Percentiles rank a stretch among this genome's conserved stretches.
phyloP scores from a whole-genome alignment of 2,329 filamentous ascomycete species.

The Mycosphaerella sp. region DNA sequence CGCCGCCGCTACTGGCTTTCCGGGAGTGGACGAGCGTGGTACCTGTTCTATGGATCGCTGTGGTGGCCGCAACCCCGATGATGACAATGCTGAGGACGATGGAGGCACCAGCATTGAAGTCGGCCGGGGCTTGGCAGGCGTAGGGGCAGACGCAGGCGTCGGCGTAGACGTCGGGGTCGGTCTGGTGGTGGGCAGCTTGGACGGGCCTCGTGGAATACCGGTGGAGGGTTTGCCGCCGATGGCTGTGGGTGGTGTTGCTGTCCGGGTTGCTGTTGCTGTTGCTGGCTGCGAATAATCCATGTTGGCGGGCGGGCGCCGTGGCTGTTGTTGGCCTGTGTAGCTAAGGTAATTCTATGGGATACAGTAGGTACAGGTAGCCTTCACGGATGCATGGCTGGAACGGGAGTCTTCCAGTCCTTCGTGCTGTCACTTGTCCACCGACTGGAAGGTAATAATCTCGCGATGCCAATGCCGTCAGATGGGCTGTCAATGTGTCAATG shows the following conservation, averaged over 20 bases:
- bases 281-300: too few species aligned
- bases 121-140: constrained; percentile 2
- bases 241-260: neutral
- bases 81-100: neutral
- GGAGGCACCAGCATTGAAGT: neutral
- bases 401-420: neutral
- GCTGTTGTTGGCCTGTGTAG: too few species aligned
- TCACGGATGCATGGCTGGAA: neutral
- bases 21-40: neutral
- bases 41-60: neutral
- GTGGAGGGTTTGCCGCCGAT: neutral
- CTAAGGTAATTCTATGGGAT: too few species aligned
- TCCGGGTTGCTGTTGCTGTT: neutral
- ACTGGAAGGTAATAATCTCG: neutral
- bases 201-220: constrained; percentile 6
- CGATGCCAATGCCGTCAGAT: neutral
- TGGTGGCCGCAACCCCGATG: neutral
- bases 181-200: constrained; percentile 5
- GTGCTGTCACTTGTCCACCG: neutral
- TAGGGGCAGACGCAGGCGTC: too few species aligned
- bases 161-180: neutral
- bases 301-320: too few species aligned
- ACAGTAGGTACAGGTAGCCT: neutral
- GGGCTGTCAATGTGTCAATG: too few species aligned
- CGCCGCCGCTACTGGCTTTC: neutral